A percentile compares a stretch with the other conserved stretches of the same genome.
These are phyloP conservation scores for Paraphoma chrysanthemicola DNA, from an alignment of 2,329 filamentous ascomycete species.

Conservation along the genomic window DNA sequence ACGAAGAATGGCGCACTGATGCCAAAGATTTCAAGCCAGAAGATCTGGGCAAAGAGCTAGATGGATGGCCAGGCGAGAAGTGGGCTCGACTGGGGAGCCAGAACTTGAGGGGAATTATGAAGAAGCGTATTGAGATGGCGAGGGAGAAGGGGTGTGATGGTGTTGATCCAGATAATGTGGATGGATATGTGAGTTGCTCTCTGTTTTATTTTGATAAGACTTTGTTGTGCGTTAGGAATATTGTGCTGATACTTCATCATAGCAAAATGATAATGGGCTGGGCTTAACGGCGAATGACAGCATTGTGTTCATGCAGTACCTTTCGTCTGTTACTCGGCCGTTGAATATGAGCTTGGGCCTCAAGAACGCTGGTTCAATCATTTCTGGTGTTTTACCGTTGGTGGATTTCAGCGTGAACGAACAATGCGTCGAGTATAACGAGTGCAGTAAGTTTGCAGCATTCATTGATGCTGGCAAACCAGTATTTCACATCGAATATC, in stretches of 20 bases:
- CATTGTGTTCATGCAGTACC: conserved; percentile 66
- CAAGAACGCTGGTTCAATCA: conserved; percentile 72
- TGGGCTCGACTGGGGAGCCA: conserved; percentile 68
- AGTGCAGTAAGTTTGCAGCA: conserved; percentile 64
- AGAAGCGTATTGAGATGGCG: conserved; percentile 64
- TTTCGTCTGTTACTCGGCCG: conserved; percentile 61
- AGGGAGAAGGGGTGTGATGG: conserved; percentile 69
- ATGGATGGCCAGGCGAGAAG: conserved; percentile 71
- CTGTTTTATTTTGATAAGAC: background rate
- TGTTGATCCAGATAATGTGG: conserved; percentile 75
- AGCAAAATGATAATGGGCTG: conserved; percentile 67
- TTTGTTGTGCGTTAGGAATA: too few species aligned
- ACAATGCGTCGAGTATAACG: conserved; percentile 67
- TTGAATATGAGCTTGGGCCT: conserved; percentile 69
- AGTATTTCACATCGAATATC: conserved; percentile 78
- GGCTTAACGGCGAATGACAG: conserved; percentile 64
- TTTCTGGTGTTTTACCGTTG: conserved; percentile 56
- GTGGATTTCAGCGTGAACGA: conserved; percentile 75
- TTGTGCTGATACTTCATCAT: conserved; percentile 1
- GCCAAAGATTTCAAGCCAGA: conserved; percentile 58
- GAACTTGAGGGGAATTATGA: conserved; percentile 71
- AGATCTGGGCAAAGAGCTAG: conserved; percentile 65
- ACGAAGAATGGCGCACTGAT: conserved; percentile 69
- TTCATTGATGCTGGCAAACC: conserved; percentile 70
- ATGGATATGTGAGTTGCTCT: conserved; percentile 62